phyloP scores from a whole-genome alignment of 768 basidiomycete species.

The Pholiota microspora region DNA sequence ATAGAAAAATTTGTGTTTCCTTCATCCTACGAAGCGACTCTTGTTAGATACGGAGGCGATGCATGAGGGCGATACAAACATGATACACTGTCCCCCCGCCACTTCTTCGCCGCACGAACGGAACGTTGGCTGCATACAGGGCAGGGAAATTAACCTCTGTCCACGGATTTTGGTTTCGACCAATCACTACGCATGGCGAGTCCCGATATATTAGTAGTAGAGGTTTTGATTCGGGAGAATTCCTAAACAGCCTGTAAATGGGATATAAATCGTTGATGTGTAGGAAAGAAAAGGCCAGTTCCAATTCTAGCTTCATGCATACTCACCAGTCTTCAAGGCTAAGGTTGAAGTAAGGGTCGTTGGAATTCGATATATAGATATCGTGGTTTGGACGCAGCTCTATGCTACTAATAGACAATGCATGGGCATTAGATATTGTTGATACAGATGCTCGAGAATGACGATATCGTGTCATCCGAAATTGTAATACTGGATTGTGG shows the following conservation, averaged over 20 bases:
- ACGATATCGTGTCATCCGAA: no score
- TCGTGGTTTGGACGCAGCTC: constrained; percentile 13
- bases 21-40: constrained; percentile 63
- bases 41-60: background rate
- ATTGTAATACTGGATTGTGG: background rate
- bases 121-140: constrained; percentile 50
- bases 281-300: background rate
- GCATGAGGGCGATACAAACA: constrained; percentile 42
- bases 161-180: constrained; percentile 98
- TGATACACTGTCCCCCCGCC: constrained; percentile 98
- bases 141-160: constrained; percentile 84
- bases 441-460: background rate
- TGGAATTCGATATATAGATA: constrained; percentile 24
- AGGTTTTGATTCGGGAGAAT: constrained; percentile 62
- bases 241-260: constrained; percentile 57
- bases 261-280: background rate
- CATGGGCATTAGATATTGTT: background rate
- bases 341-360: constrained; percentile 26
- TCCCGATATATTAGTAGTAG: constrained; percentile 88
- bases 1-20: constrained; percentile 98
- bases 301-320: background rate
- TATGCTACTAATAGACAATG: background rate
- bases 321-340: constrained; percentile 26
- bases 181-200: constrained; percentile 86
- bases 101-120: constrained; percentile 81